Evolutionary conservation across 2,329 filamentous ascomycete species (phyloP), one percentile per base, ranked within the genome.

Genomic region (Clonostachys byssicola): DNA sequence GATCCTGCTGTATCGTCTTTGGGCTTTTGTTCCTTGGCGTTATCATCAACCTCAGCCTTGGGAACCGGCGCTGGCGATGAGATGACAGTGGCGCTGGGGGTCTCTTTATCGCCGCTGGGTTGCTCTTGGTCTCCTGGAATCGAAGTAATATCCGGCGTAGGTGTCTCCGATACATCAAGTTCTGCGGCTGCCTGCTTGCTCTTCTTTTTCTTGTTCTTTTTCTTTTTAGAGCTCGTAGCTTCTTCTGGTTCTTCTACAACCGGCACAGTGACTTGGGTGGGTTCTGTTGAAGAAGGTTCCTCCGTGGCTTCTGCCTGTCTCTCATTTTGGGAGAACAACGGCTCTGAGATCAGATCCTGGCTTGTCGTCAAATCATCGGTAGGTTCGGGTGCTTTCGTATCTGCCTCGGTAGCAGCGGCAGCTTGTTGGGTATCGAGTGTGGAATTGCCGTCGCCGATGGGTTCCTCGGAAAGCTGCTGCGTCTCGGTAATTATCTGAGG

Each of bases 241-340:
- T 41, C 44, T 40, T 41, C 44, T 5, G 13, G 6, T 10, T 35
- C 35, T 18, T n/a, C 14, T 10, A 16, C n/a, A 35, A 36, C 43
- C n/a, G 34, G 23, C 14, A 36, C 33, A 6, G 46, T 45, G 12
- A 52, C 47, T 14, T 42, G 18, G 10, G 38, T n/a, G 12, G 12
- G 13, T 10, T 51, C 44, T 18, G 23, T 51, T 17, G 44, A 34
- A 10, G 35, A n/a, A 18, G 40, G 16, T 33, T 51, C 51, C 47
- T 64, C 60, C 5, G 58, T 58, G 34, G 54, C 49, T 18, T 61
- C 56, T 17, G 54, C 14, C 14, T 56, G 53, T 14, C 40, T 43
- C 20, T 62, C 57, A n/a, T 50, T 57, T 45, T 67, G 63, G 6
- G 60, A 59, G 40, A 65, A 65, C 10, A 66, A 50, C 10, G 59